These are phyloP conservation scores for Effrenium voratum DNA, from an alignment of 73 alveolate genomes.

Conservation along the genomic window DNA sequence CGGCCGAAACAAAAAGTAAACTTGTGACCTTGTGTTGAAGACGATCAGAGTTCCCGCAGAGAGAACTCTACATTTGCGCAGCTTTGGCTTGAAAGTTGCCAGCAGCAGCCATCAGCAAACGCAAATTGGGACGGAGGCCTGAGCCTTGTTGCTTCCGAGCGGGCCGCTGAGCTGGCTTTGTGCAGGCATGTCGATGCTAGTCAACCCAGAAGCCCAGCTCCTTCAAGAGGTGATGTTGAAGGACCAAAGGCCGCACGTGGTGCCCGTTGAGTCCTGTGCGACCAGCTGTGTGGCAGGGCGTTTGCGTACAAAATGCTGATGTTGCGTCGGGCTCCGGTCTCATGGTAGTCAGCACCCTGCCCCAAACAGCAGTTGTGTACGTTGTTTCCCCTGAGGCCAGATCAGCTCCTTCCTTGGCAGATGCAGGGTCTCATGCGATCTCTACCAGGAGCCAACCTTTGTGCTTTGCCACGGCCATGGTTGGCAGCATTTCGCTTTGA, in stretches of 20 bases:
- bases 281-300: not conserved
- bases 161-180: not conserved
- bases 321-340: slow-evolving; percentile 2
- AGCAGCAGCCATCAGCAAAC: too few relatives aligned
- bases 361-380: not conserved
- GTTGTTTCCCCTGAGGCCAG: not conserved
- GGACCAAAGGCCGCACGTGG: slow-evolving; percentile 12
- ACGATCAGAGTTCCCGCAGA: too few relatives aligned
- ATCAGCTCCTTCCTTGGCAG: slow-evolving; percentile 8
- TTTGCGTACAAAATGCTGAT: slow-evolving; percentile 45
- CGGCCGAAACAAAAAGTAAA: too few relatives aligned
- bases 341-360: not conserved
- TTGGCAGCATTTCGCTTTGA: too few relatives aligned
- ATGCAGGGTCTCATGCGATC: slow-evolving; percentile 18
- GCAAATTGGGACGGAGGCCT: too few relatives aligned
- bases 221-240: slow-evolving; percentile 62
- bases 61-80: too few relatives aligned
- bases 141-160: too few relatives aligned
- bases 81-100: too few relatives aligned
- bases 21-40: too few relatives aligned
- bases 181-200: slow-evolving; percentile 52
- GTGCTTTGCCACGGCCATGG: too few relatives aligned
- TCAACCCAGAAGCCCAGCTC: slow-evolving; percentile 64
- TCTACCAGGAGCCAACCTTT: too few relatives aligned
- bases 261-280: not conserved